Base-by-base conservation (phyloP, 2,329 filamentous ascomycete genomes). In the Xylariaceae sp. region DNA sequence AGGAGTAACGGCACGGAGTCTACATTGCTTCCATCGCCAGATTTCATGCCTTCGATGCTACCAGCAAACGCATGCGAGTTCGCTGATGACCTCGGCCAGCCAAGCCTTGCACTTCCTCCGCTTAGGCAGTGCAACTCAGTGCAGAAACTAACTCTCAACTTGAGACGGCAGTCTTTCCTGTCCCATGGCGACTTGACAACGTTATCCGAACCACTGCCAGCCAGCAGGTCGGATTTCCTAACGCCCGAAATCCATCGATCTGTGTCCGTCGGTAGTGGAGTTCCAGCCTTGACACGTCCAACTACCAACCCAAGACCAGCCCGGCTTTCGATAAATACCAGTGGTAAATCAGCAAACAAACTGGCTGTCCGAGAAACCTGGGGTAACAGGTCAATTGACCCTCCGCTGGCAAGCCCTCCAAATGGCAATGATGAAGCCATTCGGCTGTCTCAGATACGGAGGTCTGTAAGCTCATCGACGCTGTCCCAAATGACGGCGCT, bases 381-480 rank as follows among this genome's bases (percentile, higher is more conserved):
- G 66, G 66, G 68, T 4, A 60, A 53, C n/a, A 65, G 65, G 47
- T 37, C 49, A 8, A 55, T 62, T 37, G 70, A 72, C 49, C 65
- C 65, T 2, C 54, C 34, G 2, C 42, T 56, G 4, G 39, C 48
- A 1, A 47, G 13, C n/a, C 51, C 49, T 11, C 30, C 48, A 1
- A 47, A 52, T 10, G 59, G 56, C 6, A 56, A 58, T 57, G 56
- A 56, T 53, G 57, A 60, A 23, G 51, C 45, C 42, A 44, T 62
- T 3, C 58, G 60, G 35, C 62, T 55, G 51, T 55, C 66, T 15
- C 65, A 52, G 9, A 55, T 71, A 42, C 65, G 65, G 52, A 71
- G 66, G 37, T 67, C 70, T 15, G 58, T 63, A 6, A 71, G 72
- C 48, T 62, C 64, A 30, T 62, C 63, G 13, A 68, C 71, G 1